Evolutionary conservation across 2,329 filamentous ascomycete species (phyloP), one percentile per base, ranked within the genome.

Genomic region (Byssothecium circinans): DNA sequence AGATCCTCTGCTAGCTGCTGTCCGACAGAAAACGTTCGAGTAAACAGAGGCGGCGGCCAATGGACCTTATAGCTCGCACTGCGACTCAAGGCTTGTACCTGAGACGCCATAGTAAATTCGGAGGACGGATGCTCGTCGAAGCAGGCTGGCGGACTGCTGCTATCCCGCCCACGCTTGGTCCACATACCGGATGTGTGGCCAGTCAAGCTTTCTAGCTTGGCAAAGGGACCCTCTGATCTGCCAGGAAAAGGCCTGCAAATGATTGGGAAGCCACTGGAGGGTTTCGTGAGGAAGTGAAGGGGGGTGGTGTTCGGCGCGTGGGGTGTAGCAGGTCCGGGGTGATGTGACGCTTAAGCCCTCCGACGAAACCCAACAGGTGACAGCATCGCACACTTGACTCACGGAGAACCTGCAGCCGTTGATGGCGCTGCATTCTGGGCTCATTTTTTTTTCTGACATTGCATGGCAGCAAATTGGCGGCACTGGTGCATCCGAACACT

Each of bases 71-170:
- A 70, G 50, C 56, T 53, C 52, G 51, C 49, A 54, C 49, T 49
- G 51, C 57, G 57, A 57, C 67, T 69, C 62, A 50, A 61, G 44
- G 52, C 47, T 52, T 38, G 50, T 46, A 69, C 50, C 67, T 71
- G 68, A 71, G 67, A 71, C 68, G 58, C 58, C 53, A 62, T 52
- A 48, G 52, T 58, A 67, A 60, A 67, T 69, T 66, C 67, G 61
- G 65, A 62, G 62, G 61, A 65, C 65, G 67, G 65, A 67, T 64
- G 56, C 53, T 49, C 60, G 58, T 62, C 57, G 60, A 56, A 56
- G 62, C 50, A 62, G 54, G 51, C 41, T 57, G 53, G 55, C 66
- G 61, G 66, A 56, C 52, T 50, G 44, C 52, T 61, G 49, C 51
- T 53, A 56, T 68, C 57, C 64, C 64, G 68, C 60, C 56, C 56